phyloP scores from a whole-genome alignment of 805 yeast species.

The Ogataea kodamae region DNA sequence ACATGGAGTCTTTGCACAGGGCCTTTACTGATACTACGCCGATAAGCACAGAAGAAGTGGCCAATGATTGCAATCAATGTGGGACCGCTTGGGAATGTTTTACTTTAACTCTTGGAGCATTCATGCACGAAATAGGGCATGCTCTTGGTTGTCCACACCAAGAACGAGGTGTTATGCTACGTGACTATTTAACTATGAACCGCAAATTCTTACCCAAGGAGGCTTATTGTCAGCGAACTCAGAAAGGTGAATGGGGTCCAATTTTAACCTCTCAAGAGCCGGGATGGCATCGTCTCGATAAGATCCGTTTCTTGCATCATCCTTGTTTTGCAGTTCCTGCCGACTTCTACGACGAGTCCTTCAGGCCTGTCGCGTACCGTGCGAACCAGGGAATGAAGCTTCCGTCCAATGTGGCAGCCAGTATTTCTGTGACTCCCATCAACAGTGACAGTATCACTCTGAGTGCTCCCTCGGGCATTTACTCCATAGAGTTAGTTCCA shows the following conservation, averaged over 20 bases:
- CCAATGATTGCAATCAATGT: slow-evolving; percentile 83
- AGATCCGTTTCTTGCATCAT: slow-evolving; percentile 74
- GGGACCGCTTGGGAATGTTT: slow-evolving; percentile 89
- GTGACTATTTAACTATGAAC: slow-evolving; percentile 79
- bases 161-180: slow-evolving; percentile 81
- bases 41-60: slow-evolving; percentile 66
- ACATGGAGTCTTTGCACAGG: slow-evolving; percentile 64
- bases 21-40: slow-evolving; percentile 70
- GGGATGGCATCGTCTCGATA: slow-evolving; percentile 82
- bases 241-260: slow-evolving; percentile 45
- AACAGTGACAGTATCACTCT: slow-evolving; percentile 44
- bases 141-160: slow-evolving; percentile 90
- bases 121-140: slow-evolving; percentile 95
- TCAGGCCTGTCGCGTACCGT: slow-evolving; percentile 33
- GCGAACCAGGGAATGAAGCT: slow-evolving; percentile 32
- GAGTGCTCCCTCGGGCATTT: slow-evolving; percentile 63
- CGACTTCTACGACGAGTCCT: slow-evolving; percentile 47
- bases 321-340: slow-evolving; percentile 71
- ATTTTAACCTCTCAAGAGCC: slow-evolving; percentile 63
- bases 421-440: slow-evolving; percentile 46
- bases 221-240: slow-evolving; percentile 50
- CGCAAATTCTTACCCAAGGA: slow-evolving; percentile 79
- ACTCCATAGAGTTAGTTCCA: slow-evolving; percentile 64
- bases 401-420: slow-evolving; percentile 31
- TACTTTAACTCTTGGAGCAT: slow-evolving; percentile 85